These are phyloP conservation scores for Fomitopsis palustris DNA, from an alignment of 1,284 basidiomycete genomes.

Conservation along the genomic window DNA sequence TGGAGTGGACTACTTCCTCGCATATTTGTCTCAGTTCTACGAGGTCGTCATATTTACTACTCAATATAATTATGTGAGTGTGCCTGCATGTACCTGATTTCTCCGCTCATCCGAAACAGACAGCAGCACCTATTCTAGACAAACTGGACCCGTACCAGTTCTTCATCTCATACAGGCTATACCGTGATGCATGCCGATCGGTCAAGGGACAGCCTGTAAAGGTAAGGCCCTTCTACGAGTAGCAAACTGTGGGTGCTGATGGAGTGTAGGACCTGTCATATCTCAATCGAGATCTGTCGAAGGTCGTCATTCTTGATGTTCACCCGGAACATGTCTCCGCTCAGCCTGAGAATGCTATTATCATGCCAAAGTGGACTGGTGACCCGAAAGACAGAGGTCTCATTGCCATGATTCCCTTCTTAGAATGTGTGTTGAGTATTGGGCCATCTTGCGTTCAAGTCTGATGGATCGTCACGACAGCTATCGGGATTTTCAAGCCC, in stretches of 20 bases:
- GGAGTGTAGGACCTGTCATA: constrained; percentile 75
- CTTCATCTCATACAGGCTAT: constrained; percentile 87
- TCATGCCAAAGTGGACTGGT: constrained; percentile 88
- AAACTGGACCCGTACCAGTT: constrained; percentile 94
- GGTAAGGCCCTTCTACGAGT: constrained; percentile 33
- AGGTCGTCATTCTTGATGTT: constrained; percentile 89
- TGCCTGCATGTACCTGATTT: background rate
- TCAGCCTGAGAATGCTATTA: constrained; percentile 89
- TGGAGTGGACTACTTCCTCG: constrained; percentile 97
- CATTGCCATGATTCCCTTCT: constrained; percentile 91
- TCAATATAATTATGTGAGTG: constrained; percentile 83
- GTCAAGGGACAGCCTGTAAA: constrained; percentile 82
- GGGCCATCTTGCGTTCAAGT: too few species aligned
- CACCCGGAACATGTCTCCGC: constrained; percentile 72
- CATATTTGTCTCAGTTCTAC: constrained; percentile 95
- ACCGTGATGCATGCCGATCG: constrained; percentile 84
- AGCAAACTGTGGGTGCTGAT: background rate
- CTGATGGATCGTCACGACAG: too few species aligned
- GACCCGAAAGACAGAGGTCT: constrained; percentile 77
- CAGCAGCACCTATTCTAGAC: constrained; percentile 86
- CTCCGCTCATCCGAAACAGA: constrained; percentile 42
- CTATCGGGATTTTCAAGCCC: constrained; percentile 84
- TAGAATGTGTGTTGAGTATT: constrained; percentile 87
- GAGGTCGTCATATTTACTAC: constrained; percentile 96
- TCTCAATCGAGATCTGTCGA: constrained; percentile 90